A percentile compares a stretch with the other conserved stretches of the same genome.
These are phyloP conservation scores for Eucalyptus marginata DNA, from an alignment of 345 rosid genomes.

Conservation along the genomic window DNA sequence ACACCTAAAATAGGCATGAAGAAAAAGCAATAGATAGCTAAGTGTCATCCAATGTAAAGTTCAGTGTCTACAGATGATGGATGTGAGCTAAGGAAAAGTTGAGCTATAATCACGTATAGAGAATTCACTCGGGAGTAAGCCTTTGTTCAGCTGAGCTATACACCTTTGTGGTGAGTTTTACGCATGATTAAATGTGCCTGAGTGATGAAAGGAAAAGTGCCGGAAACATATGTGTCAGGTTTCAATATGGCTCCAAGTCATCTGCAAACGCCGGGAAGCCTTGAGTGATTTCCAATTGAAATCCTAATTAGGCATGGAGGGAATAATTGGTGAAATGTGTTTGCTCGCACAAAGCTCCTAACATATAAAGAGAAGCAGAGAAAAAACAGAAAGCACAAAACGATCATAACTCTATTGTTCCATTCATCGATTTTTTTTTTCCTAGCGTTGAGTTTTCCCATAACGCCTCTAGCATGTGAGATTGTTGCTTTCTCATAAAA, in stretches of 20 bases:
- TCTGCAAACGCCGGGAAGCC: not conserved
- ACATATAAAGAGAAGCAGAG: not conserved
- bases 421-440: not conserved
- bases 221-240: not conserved
- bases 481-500: not conserved
- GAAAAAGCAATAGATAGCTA: not conserved
- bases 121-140: not conserved
- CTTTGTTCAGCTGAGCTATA: not conserved
- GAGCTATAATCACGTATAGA: not conserved
- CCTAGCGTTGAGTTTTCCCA: not conserved
- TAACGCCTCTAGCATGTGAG: not conserved
- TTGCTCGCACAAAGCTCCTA: not conserved
- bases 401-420: not conserved
- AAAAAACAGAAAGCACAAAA: not conserved
- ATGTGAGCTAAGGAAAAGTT: not conserved
- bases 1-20: not conserved
- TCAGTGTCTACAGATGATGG: not conserved
- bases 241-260: not conserved
- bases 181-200: not conserved
- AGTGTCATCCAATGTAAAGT: not conserved
- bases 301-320: not conserved
- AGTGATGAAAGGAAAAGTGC: not conserved
- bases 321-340: not conserved
- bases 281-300: not conserved
- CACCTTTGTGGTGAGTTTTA: not conserved